Evolutionary conservation across 2,329 filamentous ascomycete genomes (phyloP).

Genomic region (Phaeophleospora eucalypticola): DNA sequence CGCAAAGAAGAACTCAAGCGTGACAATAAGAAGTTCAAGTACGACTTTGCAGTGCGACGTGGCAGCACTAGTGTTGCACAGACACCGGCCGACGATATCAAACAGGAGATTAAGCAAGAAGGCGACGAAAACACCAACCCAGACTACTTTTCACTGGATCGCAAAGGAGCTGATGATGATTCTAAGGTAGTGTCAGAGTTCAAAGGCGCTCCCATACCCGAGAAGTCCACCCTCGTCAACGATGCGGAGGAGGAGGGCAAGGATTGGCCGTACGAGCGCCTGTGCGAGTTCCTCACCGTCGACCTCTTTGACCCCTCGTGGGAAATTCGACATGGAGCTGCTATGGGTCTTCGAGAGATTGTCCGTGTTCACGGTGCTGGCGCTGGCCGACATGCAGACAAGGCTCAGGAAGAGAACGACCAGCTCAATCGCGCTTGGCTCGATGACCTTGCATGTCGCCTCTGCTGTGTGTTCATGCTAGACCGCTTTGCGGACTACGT

Average conservation of each 20-base stretch:
- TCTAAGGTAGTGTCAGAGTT: constrained; percentile 92
- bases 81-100: constrained; percentile 52
- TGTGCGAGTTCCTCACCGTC: constrained; percentile 89
- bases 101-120: constrained; percentile 56
- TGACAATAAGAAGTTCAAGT: constrained; percentile 72
- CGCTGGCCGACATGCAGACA: constrained; percentile 72
- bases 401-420: constrained; percentile 70
- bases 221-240: constrained; percentile 80
- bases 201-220: constrained; percentile 74
- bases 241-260: constrained; percentile 72
- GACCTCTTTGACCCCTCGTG: constrained; percentile 91
- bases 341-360: constrained; percentile 89
- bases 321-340: constrained; percentile 94
- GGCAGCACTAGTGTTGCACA: constrained; percentile 58
- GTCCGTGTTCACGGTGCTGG: constrained; percentile 86
- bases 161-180: constrained; percentile 77
- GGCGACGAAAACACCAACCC: constrained; percentile 46
- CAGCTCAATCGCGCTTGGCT: constrained; percentile 78
- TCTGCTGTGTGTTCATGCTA: constrained; percentile 94
- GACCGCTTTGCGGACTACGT: constrained; percentile 98
- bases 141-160: constrained; percentile 90
- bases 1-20: constrained; percentile 85
- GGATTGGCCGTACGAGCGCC: constrained; percentile 90
- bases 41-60: constrained; percentile 70
- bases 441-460: constrained; percentile 87